Conservation (phyloP, 352 stramenopile genomes). For the Globisporangium mamillatum region DNA sequence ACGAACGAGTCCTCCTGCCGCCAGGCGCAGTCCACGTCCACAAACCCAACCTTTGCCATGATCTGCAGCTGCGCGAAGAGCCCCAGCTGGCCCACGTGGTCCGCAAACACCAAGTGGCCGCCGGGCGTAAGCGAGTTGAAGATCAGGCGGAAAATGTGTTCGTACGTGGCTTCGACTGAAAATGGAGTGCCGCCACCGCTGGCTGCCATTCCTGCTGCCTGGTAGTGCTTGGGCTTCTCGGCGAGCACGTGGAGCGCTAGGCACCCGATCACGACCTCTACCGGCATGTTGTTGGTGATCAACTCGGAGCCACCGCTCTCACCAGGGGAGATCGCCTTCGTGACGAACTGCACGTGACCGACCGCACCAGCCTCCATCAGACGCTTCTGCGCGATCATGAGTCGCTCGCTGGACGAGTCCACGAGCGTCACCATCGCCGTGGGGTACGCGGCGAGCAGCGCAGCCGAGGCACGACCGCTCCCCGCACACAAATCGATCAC, state of each 20-base stretch:
- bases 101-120: conserved; percentile 64
- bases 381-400: conserved; percentile 47
- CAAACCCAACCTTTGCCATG: conserved; percentile 55
- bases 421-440: conserved; percentile 50
- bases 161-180: conserved; percentile 36
- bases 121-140: conserved; percentile 51
- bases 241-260: conserved; percentile 69
- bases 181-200: neutral
- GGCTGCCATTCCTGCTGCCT: neutral
- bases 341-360: conserved; percentile 27
- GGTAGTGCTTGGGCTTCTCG: conserved; percentile 55
- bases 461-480: conserved; percentile 51
- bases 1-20: conserved; percentile 75
- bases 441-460: conserved; percentile 60
- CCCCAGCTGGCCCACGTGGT: conserved; percentile 67
- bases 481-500: conserved; percentile 71
- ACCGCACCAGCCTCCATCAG: conserved; percentile 20
- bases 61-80: conserved; percentile 65
- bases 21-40: conserved; percentile 77
- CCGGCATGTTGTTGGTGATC: conserved; percentile 23
- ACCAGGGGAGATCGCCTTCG: conserved; percentile 10
- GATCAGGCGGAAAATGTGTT: conserved; percentile 52
- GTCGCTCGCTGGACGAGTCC: conserved; percentile 51
- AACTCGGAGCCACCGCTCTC: conserved; percentile 18
- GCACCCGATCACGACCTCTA: conserved; percentile 61